Evolutionary conservation across 2,329 filamentous ascomycete species (phyloP), one percentile per base, ranked within the genome.

Genomic region (Nothophaeocryptopus gaeumannii): DNA sequence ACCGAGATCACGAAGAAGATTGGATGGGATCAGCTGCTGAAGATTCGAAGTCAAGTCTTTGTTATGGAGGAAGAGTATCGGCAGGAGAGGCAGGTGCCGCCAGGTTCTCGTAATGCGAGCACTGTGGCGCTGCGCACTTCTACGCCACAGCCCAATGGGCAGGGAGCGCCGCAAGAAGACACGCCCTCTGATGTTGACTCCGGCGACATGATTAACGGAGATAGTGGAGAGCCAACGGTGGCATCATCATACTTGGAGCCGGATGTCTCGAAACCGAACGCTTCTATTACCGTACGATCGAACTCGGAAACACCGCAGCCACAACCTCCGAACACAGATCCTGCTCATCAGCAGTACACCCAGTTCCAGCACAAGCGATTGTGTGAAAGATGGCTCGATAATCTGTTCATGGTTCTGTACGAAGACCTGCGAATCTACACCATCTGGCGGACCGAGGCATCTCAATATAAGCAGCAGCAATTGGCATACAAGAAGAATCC

Each of bases 51-150:
- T 73, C 91, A 92, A 56, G 93, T 99, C 1, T 99, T 99, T 62
- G 93, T 99, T 41, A 99, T 99, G 93, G 93, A 99, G 69, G 93
- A 99, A 65, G 93, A 99, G 70, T 99, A 99, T 67, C 84, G 93
- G 41, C 87, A 85, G 49, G 93, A 97, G 72, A 89, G 88, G 70
- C 84, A 88, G 49, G 73, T 74, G 13, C 64, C 74, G 41, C 64
- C 70, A 39, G 64, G 73, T 51, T 69, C 71, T 62, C 82, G 86
- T 38, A 90, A 86, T 67, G 81, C 90, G 41, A 93, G 89, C 74
- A 88, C 85, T 38, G 85, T 90, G 59, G 87, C 84, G 42, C 75
- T 95, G 39, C 84, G 84, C 50, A 84, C 85, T 20, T 85, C 88
- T 29, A 73, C 70, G 11, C 68, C 77, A 72, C 40, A 76, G 41